Base-by-base conservation (phyloP, 202 grass and related monocot genomes). In the Alloteropsis angusta region DNA sequence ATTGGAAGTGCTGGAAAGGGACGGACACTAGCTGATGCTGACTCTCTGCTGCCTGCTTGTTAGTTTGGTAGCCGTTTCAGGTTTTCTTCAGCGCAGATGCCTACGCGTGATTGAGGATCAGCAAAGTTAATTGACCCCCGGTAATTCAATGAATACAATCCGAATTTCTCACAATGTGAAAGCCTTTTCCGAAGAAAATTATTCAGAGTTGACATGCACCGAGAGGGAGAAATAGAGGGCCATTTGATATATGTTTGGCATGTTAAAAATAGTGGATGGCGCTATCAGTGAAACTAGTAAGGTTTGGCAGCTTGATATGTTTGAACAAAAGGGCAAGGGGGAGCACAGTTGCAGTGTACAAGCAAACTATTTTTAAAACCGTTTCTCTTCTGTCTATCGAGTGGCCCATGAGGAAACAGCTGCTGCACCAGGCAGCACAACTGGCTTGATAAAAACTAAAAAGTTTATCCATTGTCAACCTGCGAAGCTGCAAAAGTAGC, bases 291-390 rank as follows among this genome's bases (percentile, higher is more conserved):
- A 82, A 78, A 82, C 73, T 22, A 74, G 78, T 74, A 41, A 82
- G 78, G 87, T 89, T 85, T 78, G 87, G 83, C 87, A 85, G 87
- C 87, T 89, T 89, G 87, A 89, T 71, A 89, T 85, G 83, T 82
- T 85, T 89, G 83, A 89, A 89, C 59, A 19, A 67, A 72, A 38
- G n/a, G 52, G 25, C 41, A n/a, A 18, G 3, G 50, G 60, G 50
- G 19, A 9, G 55, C 43, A 78, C 73, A 79, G 62, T 68, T 55
- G 48, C 18, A 60, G 18, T 66, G 61, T 65, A 74, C 60, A 85
- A 77, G 78, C 73, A 85, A 72, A 79, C 66, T 70, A 26, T 68
- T 79, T 75, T 23, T 4, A 78, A 82, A 74, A 66, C n/a, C 39
- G 54, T 80, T 84, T 69, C 42, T 30, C 35, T n/a, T 54, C 8